A percentile compares a stretch with the other conserved stretches of the same genome.
These are phyloP conservation scores for Picochlorum sp. DNA, from an alignment of 139 green algal genomes.

Conservation along the genomic window DNA sequence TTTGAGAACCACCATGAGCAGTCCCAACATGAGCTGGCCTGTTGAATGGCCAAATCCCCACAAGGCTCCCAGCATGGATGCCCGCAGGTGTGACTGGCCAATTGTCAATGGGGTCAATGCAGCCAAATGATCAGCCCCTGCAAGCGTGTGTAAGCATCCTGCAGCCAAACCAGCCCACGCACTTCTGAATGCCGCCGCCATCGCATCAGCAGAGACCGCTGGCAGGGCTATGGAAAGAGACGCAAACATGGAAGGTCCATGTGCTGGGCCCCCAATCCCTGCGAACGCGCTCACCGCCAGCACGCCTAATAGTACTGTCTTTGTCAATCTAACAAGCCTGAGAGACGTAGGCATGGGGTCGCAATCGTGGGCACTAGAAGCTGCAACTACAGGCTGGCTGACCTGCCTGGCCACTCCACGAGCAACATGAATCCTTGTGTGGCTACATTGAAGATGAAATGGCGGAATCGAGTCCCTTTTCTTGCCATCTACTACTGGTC, in stretches of 20 bases:
- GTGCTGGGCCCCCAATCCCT: neutral
- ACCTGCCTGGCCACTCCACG: too few relatives aligned
- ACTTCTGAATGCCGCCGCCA: slow-evolving; percentile 23
- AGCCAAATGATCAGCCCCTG: slow-evolving; percentile 92
- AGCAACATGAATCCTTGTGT: too few relatives aligned
- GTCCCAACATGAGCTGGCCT: slow-evolving; percentile 92
- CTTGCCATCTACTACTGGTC: too few relatives aligned
- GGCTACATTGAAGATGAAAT: too few relatives aligned
- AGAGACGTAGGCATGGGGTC: too few relatives aligned
- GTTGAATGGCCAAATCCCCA: slow-evolving; percentile 96
- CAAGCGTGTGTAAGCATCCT: slow-evolving; percentile 91
- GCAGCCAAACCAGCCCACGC: slow-evolving; percentile 81
- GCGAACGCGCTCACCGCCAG: too few relatives aligned
- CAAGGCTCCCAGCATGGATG: slow-evolving; percentile 80
- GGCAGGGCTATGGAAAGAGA: neutral
- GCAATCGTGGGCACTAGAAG: too few relatives aligned
- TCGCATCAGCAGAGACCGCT: slow-evolving; percentile 6
- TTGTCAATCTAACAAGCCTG: too few relatives aligned
- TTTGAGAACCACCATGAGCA: slow-evolving; percentile 78
- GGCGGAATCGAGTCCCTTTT: too few relatives aligned
- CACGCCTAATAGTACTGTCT: too few relatives aligned
- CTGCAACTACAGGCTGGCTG: too few relatives aligned
- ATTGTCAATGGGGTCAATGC: slow-evolving; percentile 92
- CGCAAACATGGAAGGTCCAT: neutral
- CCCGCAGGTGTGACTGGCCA: slow-evolving; percentile 59